Evolutionary conservation across 2,329 filamentous ascomycete genomes (phyloP), one percentile per base, ranked within the genome.

Genomic region (Aspergillus cejpii): DNA sequence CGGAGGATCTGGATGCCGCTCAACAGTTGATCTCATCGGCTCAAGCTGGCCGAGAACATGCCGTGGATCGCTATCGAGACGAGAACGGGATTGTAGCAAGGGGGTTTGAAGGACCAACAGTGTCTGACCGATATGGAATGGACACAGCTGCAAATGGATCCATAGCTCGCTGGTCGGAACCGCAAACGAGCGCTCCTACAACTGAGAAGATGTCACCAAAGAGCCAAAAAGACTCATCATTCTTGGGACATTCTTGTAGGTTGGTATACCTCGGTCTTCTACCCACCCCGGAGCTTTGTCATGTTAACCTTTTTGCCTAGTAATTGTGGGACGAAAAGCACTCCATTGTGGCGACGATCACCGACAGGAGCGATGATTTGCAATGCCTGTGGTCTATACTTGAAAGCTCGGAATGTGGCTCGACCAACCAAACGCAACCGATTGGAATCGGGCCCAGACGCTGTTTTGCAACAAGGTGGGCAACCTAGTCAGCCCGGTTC

Each of bases 301-400:
- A 43, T 36, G 46, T 49, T 56, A 15, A 57, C 41, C 33, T 27
- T 31, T 7, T 10, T 43, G 11, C 19, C 8, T 49, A 98, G 92
- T 64, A 98, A 98, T 68, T 98, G 92, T 65, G 85, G 84, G 46
- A 97, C 92, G 12, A 96, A 89, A 41, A 83, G 85, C 64, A 98
- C 92, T 37, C 92, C 92, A 19, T 71, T 98, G 28, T 98, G 92
- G 92, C 81, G 92, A 63, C 81, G 92, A 60, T 95, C 91, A 12
- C 91, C 91, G 0, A 83, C 90, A 58, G 92, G 92, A 23, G 85
- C 88, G 43, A 96, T 89, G 21, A 97, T 98, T 48, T 98, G 92
- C 71, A 98, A 98, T 69, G 92, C 92, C 5, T 98, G 92, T 62
- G 92, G 92, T 33, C 76, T 98, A 12, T 98, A 98, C 66, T 75